Conservation (phyloP, 805 yeast species). For the Metschnikowia colocasiae region DNA sequence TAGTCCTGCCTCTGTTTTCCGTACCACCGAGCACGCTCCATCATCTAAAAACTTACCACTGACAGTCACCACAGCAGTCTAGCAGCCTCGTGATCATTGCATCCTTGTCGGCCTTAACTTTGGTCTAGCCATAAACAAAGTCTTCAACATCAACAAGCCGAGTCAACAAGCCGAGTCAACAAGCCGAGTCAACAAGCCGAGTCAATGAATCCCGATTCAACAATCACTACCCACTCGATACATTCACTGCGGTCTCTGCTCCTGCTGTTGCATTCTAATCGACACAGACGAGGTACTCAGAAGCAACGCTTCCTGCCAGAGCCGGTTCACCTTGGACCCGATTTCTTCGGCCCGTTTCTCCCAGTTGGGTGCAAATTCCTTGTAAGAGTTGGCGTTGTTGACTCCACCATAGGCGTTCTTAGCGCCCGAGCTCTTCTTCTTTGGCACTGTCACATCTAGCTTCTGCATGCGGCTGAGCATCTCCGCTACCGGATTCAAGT, state of each 20-base stretch:
- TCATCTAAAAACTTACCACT: too few species aligned
- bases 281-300: conserved; percentile 14
- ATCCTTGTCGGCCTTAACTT: too few species aligned
- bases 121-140: too few species aligned
- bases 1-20: too few species aligned
- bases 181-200: too few species aligned
- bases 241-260: background rate
- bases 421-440: conserved; percentile 15
- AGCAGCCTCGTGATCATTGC: too few species aligned
- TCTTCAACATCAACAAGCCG: too few species aligned
- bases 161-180: too few species aligned
- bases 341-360: conserved; percentile 32
- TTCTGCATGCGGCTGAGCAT: conserved; percentile 51
- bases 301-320: conserved; percentile 42
- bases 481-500: conserved; percentile 65
- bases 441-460: conserved; percentile 22
- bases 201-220: too few species aligned
- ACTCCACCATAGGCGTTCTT: conserved; percentile 8
- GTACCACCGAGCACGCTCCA: too few species aligned
- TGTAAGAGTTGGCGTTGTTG: conserved; percentile 29
- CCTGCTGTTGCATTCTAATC: conserved; percentile 8
- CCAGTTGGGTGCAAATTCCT: conserved; percentile 32
- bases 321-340: conserved; percentile 21
- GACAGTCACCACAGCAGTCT: too few species aligned
- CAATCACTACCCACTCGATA: too few species aligned